phyloP scores from a whole-genome alignment of 2,329 filamentous ascomycete species.

The Dryadomyces sulphureus region DNA sequence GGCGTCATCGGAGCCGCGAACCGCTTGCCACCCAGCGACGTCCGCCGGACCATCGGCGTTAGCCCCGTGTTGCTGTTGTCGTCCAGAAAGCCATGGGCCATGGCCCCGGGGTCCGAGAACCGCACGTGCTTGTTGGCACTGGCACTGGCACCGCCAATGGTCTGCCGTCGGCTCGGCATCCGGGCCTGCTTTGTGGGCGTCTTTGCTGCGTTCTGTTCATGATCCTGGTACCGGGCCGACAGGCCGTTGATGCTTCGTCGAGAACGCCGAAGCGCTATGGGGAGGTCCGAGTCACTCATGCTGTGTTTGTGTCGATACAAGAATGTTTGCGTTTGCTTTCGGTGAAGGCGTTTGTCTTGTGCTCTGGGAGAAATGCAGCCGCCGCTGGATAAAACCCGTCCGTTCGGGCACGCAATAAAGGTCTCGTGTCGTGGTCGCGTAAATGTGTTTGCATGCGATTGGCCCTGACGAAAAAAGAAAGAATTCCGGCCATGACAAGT shows the following conservation, averaged over 20 bases:
- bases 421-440: background rate
- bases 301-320: no score
- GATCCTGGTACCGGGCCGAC: constrained; percentile 5
- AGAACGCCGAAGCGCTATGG: constrained; percentile 40
- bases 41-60: constrained; percentile 41
- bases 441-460: background rate
- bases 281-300: constrained; percentile 28
- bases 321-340: background rate
- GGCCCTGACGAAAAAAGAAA: background rate
- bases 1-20: no score
- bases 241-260: constrained; percentile 26
- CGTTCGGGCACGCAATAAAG: background rate
- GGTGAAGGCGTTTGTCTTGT: background rate
- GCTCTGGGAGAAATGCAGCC: background rate
- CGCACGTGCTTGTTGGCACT: constrained; percentile 34
- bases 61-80: constrained; percentile 33
- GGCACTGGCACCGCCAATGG: no score
- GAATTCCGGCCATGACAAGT: background rate
- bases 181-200: constrained; percentile 12
- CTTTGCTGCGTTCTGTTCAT: constrained; percentile 22
- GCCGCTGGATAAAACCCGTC: background rate
- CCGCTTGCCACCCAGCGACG: constrained; percentile 21
- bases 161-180: constrained; percentile 10
- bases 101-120: constrained; percentile 40
- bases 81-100: background rate